Evolutionary conservation across 441 rosid genomes (phyloP).

Genomic region (Omphalea diandra): DNA sequence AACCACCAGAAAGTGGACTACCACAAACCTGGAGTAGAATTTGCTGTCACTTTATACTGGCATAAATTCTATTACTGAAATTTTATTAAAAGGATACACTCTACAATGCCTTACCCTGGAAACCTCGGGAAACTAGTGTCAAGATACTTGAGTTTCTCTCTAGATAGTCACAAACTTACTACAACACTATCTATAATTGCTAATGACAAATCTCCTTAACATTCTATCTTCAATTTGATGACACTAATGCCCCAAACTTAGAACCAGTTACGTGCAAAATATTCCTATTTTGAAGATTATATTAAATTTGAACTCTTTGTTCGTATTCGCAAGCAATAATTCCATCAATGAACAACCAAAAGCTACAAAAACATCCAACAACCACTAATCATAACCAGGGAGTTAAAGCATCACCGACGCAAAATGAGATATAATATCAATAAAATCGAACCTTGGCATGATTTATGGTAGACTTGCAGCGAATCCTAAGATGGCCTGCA

Average conservation of each 20-base stretch:
- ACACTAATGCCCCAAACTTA: not conserved
- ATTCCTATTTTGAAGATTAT: not conserved
- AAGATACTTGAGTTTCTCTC: too few species aligned
- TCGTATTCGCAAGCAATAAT: not conserved
- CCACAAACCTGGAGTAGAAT: not conserved
- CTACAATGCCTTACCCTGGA: not conserved
- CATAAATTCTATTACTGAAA: not conserved
- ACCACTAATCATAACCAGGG: not conserved
- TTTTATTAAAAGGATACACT: too few species aligned
- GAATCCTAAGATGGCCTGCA: not conserved
- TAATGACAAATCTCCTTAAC: not conserved
- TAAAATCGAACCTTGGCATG: conserved; percentile 17
- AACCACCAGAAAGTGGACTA: not conserved
- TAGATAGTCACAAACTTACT: not conserved
- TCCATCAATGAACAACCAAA: not conserved
- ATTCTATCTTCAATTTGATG: not conserved
- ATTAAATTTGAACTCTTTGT: not conserved
- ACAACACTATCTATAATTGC: not conserved
- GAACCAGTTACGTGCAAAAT: not conserved
- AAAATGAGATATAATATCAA: not conserved
- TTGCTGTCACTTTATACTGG: not conserved
- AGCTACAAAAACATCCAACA: not conserved
- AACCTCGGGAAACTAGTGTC: too few species aligned
- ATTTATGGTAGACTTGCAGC: conserved; percentile 3
- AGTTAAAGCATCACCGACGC: not conserved